phyloP scores from a whole-genome alignment of 2,329 filamentous ascomycete species.

The Trichoderma sp. region DNA sequence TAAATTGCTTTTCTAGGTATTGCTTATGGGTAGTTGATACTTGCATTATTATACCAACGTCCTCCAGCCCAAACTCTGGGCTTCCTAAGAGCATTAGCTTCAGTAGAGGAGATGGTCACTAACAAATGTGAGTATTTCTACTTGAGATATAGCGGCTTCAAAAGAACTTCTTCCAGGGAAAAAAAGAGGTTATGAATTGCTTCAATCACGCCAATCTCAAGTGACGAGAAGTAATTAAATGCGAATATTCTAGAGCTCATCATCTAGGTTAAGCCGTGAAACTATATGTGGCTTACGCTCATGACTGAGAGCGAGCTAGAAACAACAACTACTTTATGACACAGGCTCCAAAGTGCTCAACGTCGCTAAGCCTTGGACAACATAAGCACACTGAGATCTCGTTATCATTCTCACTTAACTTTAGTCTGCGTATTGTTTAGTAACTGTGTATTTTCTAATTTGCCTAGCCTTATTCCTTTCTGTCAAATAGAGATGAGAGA shows the following conservation, averaged over 20 bases:
- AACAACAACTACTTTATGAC: too few species aligned
- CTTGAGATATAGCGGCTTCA: neutral
- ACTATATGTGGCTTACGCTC: too few species aligned
- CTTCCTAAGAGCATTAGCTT: neutral
- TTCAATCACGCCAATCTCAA: neutral
- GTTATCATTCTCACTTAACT: neutral
- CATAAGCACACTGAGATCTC: neutral
- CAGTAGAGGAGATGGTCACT: too few species aligned
- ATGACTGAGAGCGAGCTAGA: too few species aligned
- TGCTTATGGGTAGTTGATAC: neutral
- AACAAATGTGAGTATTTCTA: neutral
- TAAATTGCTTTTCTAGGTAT: neutral
- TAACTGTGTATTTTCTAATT: too few species aligned
- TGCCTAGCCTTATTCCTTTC: too few species aligned
- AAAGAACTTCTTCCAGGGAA: neutral
- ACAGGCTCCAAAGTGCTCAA: neutral
- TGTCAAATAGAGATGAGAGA: too few species aligned
- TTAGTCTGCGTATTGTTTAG: neutral
- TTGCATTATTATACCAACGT: accelerated
- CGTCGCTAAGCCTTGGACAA: neutral
- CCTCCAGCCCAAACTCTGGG: too few species aligned
- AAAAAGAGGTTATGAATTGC: neutral
- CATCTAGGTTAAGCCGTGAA: too few species aligned
- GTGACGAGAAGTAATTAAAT: too few species aligned
- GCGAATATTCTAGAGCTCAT: too few species aligned